Base-by-base conservation (phyloP, 2,329 filamentous ascomycete species). In the Fusarium fujikuroi region DNA sequence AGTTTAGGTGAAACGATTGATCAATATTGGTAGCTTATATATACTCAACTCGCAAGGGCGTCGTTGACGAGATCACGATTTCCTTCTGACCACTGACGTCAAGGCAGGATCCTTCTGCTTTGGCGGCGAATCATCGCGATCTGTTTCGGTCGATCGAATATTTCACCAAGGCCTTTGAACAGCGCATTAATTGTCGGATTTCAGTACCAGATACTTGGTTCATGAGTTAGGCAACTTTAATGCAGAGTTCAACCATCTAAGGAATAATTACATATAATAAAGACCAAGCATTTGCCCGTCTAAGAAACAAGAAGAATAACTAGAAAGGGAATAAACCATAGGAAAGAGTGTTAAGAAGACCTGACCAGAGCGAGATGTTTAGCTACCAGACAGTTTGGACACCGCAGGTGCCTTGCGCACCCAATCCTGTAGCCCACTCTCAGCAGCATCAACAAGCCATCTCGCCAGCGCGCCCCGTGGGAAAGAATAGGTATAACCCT, bases 361-460 rank as follows among this genome's bases (percentile, higher is more conserved):
- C 25, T 42, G 8, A 23, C 2, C 3, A 37, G 3, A 4, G 16
- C 2, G 7, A 7, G 9, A 15, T 36, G 11, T 12, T 61, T 12
- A 61, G 18, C 59, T 61, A 9, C 11, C 9, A 5, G 59, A 16
- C 8, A 61, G 30, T 23, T 23, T 61, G 3, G 49, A 11, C 19
- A 61, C 59, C 0, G 37, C 49, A 7, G 59, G 59, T 16, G n/a
- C n/a, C 30, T 61, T 57, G 7, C 30, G 49, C 6, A 61, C 19
- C 49, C 59, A 61, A 3, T 61, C 49, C 10, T 16, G n/a, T 21
- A 57, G 4, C 1, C 47, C 49, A 23, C 12, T 12, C 4, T 61
- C 59, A 43, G 18, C 57, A 25, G 62, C 62, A 72, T 80, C 79
- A 11, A 79, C 79, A 19, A 80, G 75, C 79, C 79, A 81, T 52